Percentiles rank a stretch among this genome's conserved stretches.
phyloP scores from a whole-genome alignment of 164 flowering plant species.

The Annona cherimola region DNA sequence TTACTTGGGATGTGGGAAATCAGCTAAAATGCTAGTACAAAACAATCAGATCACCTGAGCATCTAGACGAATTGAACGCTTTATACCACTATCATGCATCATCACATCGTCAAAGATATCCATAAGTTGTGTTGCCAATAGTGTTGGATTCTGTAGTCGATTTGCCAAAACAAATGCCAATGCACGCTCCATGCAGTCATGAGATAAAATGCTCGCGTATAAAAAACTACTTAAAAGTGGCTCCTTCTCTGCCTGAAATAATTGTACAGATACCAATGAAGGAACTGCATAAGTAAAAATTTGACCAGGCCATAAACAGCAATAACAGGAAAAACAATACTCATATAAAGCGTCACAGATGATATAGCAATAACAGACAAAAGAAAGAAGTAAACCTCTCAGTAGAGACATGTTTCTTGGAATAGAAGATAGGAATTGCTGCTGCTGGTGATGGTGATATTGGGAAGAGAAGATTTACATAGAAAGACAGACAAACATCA shows the following conservation, averaged over 20 bases:
- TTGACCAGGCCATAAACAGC: neutral
- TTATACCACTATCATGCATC: conserved; percentile 54
- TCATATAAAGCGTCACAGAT: no score
- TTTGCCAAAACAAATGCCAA: conserved; percentile 77
- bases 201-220: conserved; percentile 76
- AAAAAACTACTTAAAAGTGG: conserved; percentile 82
- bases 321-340: neutral
- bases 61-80: conserved; percentile 70
- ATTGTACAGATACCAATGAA: neutral
- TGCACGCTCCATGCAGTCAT: conserved; percentile 72
- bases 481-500: no score
- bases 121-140: conserved; percentile 69
- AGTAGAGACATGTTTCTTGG: no score
- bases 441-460: no score
- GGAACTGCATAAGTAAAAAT: neutral
- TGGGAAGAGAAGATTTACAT: no score
- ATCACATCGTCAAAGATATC: conserved; percentile 66
- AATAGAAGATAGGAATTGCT: no score
- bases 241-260: conserved; percentile 77
- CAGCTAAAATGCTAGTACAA: conserved; percentile 13
- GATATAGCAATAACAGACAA: no score
- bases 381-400: no score
- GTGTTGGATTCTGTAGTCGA: conserved; percentile 68
- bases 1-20: neutral
- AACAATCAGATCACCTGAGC: conserved; percentile 45